Conservation (phyloP, 306 rosid species). For the Quercus robur region DNA sequence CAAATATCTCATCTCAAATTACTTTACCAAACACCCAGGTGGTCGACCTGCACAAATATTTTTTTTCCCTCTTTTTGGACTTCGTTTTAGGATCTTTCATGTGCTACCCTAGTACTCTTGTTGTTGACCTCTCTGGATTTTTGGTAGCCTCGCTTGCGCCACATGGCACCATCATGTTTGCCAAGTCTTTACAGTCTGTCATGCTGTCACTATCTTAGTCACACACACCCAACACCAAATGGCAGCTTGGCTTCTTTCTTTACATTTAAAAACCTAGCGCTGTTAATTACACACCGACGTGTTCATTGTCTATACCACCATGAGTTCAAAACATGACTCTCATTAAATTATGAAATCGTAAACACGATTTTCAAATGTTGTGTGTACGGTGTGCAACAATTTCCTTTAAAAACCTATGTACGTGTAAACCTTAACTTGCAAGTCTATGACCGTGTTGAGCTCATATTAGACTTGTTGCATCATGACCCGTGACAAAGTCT, state of each 20-base stretch:
- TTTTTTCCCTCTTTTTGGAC: too few species aligned
- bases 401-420: too few species aligned
- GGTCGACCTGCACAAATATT: too few species aligned
- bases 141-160: background rate
- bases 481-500: background rate
- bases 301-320: too few species aligned
- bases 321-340: too few species aligned
- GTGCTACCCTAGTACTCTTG: background rate
- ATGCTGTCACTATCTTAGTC: background rate
- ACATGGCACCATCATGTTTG: background rate
- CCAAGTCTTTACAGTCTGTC: background rate
- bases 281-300: too few species aligned
- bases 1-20: too few species aligned
- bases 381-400: too few species aligned
- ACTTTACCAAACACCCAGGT: too few species aligned
- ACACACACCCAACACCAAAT: background rate
- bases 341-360: too few species aligned
- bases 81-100: background rate
- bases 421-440: background rate
- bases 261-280: background rate
- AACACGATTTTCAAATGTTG: too few species aligned
- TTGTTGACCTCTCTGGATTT: background rate
- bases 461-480: background rate
- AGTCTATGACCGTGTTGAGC: background rate
- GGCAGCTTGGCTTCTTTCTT: background rate